Evolutionary conservation across 1,139 yeast species (phyloP), one percentile per base, ranked within the genome.

Genomic region (Kazachstania sp.): DNA sequence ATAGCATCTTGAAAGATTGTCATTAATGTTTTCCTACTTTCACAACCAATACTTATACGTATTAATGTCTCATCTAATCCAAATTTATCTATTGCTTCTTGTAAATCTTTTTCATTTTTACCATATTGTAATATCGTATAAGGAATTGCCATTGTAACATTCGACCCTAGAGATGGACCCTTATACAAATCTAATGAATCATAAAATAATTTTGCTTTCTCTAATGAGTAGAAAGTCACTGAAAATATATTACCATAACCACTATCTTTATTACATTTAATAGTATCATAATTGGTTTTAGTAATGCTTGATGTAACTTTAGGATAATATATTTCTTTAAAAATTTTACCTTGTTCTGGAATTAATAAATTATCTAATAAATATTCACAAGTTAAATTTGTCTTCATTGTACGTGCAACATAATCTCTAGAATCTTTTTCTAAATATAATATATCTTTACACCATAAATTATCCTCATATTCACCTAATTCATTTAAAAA

Each of bases 231-330:
- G 67, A 92, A 87, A 9, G 85, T 75, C 46, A 92, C 71, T 7
- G 96, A 86, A 19, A 92, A 71, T 45, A 92, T 73, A 0, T 97
- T 97, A 39, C 98, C 98, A 60, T 92, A 92, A 0, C 98, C 98
- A 28, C 96, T 97, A 36, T 73, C 70, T 11, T 74, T 67, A 18
- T 80, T 81, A 45, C 63, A 57, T 56, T 78, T 83, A 44, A 86
- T 71, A 6, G 69, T 75, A 55, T 92, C 97, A 62, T 86, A 92
- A 63, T 84, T 76, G 44, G 69, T 62, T 53, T 73, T 78, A 15
- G 86, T 70, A 2, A 73, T 75, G 16, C 44, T 52, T 15, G 71
- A 63, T 3, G 73, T 68, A 40, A 75, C 63, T 35, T 75, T 71
- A 9, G 98, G 98, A 61, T 90, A 86, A 61, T 67, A 86, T 2